Base-by-base conservation (phyloP, 805 yeast genomes). In the Teunomyces panamensis region DNA sequence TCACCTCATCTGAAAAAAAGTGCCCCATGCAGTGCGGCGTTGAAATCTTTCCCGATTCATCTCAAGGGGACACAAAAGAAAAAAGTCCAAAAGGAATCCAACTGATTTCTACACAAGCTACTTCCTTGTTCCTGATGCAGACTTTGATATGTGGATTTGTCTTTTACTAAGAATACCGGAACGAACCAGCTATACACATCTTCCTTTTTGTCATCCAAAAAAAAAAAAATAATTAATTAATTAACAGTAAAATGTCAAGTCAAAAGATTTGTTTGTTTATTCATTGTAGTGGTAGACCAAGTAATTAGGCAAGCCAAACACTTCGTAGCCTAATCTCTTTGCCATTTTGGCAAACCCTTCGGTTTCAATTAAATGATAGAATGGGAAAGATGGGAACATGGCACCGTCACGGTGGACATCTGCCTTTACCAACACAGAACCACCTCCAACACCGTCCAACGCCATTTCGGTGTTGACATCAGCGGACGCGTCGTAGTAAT, bases 281-380 rank as follows among this genome's bases (percentile, higher is more conserved):
- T 92, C 97, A 63, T 92, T 89, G 70, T 80, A 85, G 60, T 92
- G 99, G 67, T 80, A 92, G 26, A 94, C 97, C 62, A 92, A 71
- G 67, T 94, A 94, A 68, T 94, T 90, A 46, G 98, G 99, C 62
- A 94, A 77, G 4, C 99, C 99, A 63, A 75, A 85, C 17, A 91
- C 90, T 58, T 85, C 87, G 68, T 94, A 91, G 29, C 96, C 96
- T 53, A 94, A 76, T 57, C 98, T 77, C 67, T 90, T 89, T 39
- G 96, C 97, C 98, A 94, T 94, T 67, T 85, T 86, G n/a, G 94
- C 97, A 69, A 94, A 94, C 13, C 99, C 99, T 70, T 94, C 99
- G 8, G 97, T 91, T 73, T 94, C 99, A 54, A 94, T 90, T 66
- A 94, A 77, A 66, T 94, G 96, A 66, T 92, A 91, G 75, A 94